These are phyloP conservation scores for Morella rubra DNA, from an alignment of 306 rosid species.

Conservation along the genomic window DNA sequence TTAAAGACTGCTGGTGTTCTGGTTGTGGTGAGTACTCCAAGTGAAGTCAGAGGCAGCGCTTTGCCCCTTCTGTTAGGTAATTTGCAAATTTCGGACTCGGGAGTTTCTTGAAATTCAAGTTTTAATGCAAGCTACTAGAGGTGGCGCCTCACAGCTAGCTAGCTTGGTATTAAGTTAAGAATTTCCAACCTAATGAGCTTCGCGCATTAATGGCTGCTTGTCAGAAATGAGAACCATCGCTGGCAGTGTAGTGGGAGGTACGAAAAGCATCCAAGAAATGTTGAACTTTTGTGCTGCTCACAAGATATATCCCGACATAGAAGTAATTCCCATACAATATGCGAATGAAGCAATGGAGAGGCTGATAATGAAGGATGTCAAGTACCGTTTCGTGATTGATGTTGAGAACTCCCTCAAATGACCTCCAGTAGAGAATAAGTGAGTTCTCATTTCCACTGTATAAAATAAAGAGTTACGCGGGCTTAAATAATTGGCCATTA, in stretches of 20 bases:
- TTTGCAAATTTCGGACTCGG: conserved; percentile 1
- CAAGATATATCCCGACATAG: conserved; percentile 58
- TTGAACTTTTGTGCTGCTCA: conserved; percentile 10
- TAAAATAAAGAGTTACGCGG: too few species aligned
- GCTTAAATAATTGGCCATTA: too few species aligned
- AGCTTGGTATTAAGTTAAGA: background rate
- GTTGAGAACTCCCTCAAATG: conserved; percentile 61
- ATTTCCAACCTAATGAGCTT: conserved; percentile 1
- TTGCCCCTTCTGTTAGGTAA: conserved; percentile 60
- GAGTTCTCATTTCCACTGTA: too few species aligned
- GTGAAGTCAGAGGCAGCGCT: conserved; percentile 66
- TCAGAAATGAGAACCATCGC: conserved; percentile 60
- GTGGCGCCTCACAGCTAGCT: background rate
- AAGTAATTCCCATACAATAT: conserved; percentile 70
- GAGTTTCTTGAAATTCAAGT: conserved; percentile 11
- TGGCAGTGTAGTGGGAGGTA: conserved; percentile 63
- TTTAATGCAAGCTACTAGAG: background rate
- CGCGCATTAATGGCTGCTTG: conserved; percentile 13
- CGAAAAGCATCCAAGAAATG: conserved; percentile 70
- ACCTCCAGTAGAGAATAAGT: conserved; percentile 2
- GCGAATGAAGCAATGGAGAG: conserved; percentile 78
- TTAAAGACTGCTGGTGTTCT: conserved; percentile 59
- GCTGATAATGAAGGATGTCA: conserved; percentile 60
- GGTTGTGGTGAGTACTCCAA: conserved; percentile 69
- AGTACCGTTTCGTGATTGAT: conserved; percentile 80